Evolutionary conservation across 371 early-diverging fungal species (phyloP).

Genomic region (Coemansia sp.): DNA sequence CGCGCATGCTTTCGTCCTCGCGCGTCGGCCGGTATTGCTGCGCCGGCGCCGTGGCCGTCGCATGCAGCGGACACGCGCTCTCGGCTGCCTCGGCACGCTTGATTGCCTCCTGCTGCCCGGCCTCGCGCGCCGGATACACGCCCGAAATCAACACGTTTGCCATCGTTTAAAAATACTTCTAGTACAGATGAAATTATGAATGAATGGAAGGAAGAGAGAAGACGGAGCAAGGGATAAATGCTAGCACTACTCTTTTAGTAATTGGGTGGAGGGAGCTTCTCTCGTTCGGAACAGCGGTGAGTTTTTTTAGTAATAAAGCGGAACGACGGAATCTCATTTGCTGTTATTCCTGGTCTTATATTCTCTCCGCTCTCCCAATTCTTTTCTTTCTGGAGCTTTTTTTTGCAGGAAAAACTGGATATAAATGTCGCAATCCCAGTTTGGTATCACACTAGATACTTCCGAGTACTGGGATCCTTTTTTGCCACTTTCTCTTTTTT

Average conservation of each 20-base stretch:
- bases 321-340: no score
- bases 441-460: no score
- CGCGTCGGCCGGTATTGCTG: constrained; percentile 19
- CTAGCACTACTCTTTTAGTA: no score
- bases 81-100: background rate
- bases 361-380: no score
- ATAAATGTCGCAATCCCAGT: no score
- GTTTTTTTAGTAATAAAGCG: background rate
- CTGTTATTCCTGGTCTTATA: no score
- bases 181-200: background rate
- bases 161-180: background rate
- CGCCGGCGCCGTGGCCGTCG: background rate
- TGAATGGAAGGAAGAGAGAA: background rate
- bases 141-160: constrained; percentile 25
- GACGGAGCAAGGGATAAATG: background rate
- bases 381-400: no score
- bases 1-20: constrained; percentile 39
- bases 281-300: no score
- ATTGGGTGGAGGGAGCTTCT: no score
- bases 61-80: constrained; percentile 2
- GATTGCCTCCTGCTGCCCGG: background rate
- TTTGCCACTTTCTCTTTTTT: no score
- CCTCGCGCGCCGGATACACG: constrained; percentile 15
- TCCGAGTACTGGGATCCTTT: no score
- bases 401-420: no score